Conservation (phyloP, 176 grass and related monocot genomes). For the Avena eriantha region DNA sequence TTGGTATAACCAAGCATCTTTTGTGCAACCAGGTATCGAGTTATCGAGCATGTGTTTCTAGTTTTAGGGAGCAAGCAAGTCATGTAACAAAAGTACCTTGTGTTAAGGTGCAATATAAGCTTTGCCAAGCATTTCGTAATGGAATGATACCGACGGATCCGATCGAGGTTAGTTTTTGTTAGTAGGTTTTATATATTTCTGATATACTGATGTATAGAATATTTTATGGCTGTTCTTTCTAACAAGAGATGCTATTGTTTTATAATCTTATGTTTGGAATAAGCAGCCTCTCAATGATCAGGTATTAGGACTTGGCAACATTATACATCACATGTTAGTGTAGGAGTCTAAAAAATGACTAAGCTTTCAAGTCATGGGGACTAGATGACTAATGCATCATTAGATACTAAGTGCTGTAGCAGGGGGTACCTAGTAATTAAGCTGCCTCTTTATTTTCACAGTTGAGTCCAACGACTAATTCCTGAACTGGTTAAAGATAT, state of each 20-base stretch:
- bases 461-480: background rate
- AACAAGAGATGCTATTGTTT: background rate
- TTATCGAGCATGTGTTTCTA: conserved; percentile 85
- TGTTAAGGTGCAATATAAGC: conserved; percentile 66
- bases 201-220: background rate
- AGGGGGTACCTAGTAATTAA: background rate
- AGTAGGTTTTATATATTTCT: conserved; percentile 11
- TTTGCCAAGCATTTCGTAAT: conserved; percentile 80
- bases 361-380: conserved; percentile 18
- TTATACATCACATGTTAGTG: background rate
- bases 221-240: conserved; percentile 15
- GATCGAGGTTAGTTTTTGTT: conserved; percentile 64
- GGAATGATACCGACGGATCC: conserved; percentile 71
- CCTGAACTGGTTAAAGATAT: conserved; percentile 14
- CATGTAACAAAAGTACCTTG: conserved; percentile 59
- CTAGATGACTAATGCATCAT: background rate
- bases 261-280: conserved; percentile 21
- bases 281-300: background rate
- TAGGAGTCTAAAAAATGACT: background rate
- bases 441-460: background rate
- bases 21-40: conserved; percentile 66
- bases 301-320: conserved; percentile 7
- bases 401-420: background rate
- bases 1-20: conserved; percentile 2
- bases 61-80: conserved; percentile 95